Conservation (phyloP, 2,329 filamentous ascomycete species). For the Metarhizium album region DNA sequence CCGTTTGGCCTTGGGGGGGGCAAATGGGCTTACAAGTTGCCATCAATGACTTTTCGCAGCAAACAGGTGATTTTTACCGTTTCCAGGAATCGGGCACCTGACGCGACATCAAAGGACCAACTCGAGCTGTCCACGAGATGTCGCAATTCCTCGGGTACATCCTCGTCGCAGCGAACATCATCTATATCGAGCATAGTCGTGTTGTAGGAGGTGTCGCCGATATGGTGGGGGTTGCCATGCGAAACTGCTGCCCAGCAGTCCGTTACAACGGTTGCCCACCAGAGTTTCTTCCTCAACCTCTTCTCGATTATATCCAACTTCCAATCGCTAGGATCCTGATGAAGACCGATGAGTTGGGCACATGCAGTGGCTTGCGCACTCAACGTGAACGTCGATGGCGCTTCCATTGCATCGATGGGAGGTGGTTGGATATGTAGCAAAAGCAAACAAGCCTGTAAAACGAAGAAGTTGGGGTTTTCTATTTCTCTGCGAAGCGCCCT, state of each 20-base stretch:
- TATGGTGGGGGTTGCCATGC: conserved; percentile 36
- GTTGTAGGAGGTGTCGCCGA: conserved; percentile 28
- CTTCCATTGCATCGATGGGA: conserved; percentile 34
- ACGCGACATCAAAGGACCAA: conserved; percentile 21
- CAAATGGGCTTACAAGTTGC: conserved; percentile 19
- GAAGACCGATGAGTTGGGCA: conserved; percentile 35
- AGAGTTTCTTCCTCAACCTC: conserved; percentile 30
- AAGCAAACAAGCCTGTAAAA: conserved; percentile 35
- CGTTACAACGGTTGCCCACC: conserved; percentile 32
- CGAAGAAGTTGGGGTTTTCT: conserved; percentile 34
- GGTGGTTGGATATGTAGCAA: conserved; percentile 34
- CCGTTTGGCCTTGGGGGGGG: background rate
- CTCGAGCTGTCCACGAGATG: conserved; percentile 24
- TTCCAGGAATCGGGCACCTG: conserved; percentile 27
- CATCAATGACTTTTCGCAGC: conserved; percentile 22
- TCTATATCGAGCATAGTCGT: conserved; percentile 28
- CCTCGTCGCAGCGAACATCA: conserved; percentile 31
- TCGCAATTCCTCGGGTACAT: conserved; percentile 24
- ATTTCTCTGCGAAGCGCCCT: conserved; percentile 32
- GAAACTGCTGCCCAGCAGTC: conserved; percentile 35
- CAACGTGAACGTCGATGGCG: conserved; percentile 32
- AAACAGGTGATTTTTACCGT: conserved; percentile 20
- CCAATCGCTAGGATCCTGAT: conserved; percentile 32
- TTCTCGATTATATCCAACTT: conserved; percentile 31
- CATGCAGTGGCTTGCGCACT: conserved; percentile 31